Percentiles rank a stretch among this genome's conserved stretches.
phyloP scores from a whole-genome alignment of 768 basidiomycete species.

The Naganishia vaughanmartiniae region DNA sequence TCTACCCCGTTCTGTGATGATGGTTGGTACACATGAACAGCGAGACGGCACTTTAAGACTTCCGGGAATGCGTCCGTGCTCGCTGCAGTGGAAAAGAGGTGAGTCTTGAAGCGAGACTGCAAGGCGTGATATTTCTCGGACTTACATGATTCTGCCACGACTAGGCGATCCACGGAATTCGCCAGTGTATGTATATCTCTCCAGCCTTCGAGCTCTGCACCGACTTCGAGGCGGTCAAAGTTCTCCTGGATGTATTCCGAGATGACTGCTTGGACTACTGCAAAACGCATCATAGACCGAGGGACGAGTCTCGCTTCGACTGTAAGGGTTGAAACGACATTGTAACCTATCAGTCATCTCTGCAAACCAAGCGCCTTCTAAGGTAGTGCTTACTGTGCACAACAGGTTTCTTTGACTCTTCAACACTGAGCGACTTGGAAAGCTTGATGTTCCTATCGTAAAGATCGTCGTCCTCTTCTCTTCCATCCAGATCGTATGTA shows the following conservation, averaged over 20 bases:
- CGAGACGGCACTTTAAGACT: conserved; percentile 53
- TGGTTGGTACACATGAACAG: conserved; percentile 86
- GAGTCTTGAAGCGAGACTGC: background rate
- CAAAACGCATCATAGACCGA: conserved; percentile 18
- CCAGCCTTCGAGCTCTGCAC: conserved; percentile 72
- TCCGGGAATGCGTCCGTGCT: conserved; percentile 27
- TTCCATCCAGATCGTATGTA: conserved; percentile 5
- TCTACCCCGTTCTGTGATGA: conserved; percentile 60
- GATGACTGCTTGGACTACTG: conserved; percentile 53
- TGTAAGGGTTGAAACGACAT: background rate
- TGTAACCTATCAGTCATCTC: background rate
- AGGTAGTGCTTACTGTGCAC: background rate
- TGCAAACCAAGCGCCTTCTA: background rate
- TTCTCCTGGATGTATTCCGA: conserved; percentile 60
- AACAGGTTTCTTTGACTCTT: conserved; percentile 20
- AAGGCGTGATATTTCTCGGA: conserved; percentile 14
- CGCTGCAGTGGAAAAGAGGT: background rate
- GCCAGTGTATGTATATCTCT: conserved; percentile 68
- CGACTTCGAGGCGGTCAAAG: conserved; percentile 66
- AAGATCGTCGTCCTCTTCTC: conserved; percentile 10
- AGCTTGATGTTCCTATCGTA: conserved; percentile 20
- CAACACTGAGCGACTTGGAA: background rate
- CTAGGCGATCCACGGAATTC: conserved; percentile 72
- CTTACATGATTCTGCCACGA: conserved; percentile 61
- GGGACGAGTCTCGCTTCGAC: conserved; percentile 18